Conservation (phyloP, 768 basidiomycete genomes). For the Termitomyces sp. region DNA sequence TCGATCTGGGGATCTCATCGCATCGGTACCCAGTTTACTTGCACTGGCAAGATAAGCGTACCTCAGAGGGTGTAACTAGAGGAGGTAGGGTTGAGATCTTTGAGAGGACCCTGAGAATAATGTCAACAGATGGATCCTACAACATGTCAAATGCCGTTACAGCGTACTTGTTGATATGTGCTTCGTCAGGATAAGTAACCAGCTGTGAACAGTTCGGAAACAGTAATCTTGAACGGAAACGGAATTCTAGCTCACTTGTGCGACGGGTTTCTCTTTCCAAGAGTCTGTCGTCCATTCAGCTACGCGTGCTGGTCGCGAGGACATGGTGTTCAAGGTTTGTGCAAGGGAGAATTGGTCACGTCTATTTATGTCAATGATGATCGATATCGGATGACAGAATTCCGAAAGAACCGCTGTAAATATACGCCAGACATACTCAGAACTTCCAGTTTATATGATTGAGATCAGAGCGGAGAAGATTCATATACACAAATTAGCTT, state of each 20-base stretch:
- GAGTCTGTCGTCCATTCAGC: slow-evolving; percentile 64
- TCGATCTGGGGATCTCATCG: slow-evolving; percentile 53
- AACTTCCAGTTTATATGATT: not conserved
- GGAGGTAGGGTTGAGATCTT: slow-evolving; percentile 82
- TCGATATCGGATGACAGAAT: not conserved
- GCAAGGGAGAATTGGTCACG: not conserved
- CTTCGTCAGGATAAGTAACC: slow-evolving; percentile 65
- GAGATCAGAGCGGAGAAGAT: not conserved
- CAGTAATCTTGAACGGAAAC: not conserved
- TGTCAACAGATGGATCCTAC: not conserved
- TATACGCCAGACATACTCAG: not conserved
- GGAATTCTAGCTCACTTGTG: slow-evolving; percentile 48
- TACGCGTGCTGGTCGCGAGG: not conserved
- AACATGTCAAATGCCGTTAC: not conserved
- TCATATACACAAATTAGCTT: not conserved
- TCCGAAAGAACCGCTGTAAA: too few species aligned
- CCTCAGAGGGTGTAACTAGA: slow-evolving; percentile 90
- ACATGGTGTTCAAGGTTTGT: not conserved
- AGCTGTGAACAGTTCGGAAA: slow-evolving; percentile 32
- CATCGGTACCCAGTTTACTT: not conserved
- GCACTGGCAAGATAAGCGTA: slow-evolving; percentile 25
- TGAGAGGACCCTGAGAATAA: slow-evolving; percentile 52
- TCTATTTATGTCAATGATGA: not conserved
- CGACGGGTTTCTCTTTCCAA: slow-evolving; percentile 73
- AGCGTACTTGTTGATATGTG: slow-evolving; percentile 50